Base-by-base conservation (phyloP, 441 rosid genomes). In the Corymbia calophylla region DNA sequence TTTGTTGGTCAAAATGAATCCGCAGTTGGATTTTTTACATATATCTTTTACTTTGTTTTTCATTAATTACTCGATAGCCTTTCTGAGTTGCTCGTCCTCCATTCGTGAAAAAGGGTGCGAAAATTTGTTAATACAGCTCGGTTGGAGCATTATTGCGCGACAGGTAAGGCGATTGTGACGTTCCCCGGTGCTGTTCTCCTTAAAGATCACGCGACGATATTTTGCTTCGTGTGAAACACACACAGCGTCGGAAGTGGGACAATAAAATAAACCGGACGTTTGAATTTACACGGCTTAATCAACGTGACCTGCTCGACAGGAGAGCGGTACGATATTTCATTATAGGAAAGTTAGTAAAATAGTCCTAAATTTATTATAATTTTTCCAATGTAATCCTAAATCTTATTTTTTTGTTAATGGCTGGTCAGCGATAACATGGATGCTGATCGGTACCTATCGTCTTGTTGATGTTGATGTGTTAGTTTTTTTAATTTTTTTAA, bases 291-390 rank as follows among this genome's bases (percentile, higher is more conserved):
- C 10, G 17, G 49, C 25, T 77, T 23, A 39, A 3, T 12, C n/a
- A 13, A 21, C 9, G 1, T 12, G 84, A 21, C 3, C 6, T 27
- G 66, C n/a, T 10, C 2, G n/a, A 9, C 1, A 4, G n/a, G n/a
- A 60, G 31, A 10, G 31, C 3, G 6, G 70, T 29, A 29, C 8
- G 3, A 29, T 17, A 62, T 62, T 29, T 62, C 17, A 13, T 15
- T 29, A 6, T 62, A 25, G n/a, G 44, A 39, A 39, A 39, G 5
- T 39, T 39, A 39, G 44, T 5, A 39, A 39, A 39, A 39, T 39
- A 3, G 44, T 39, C 44, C 44, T 39, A 39, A 39, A 39, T 39
- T 39, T 39, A 39, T 39, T 39, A 39, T 39, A 39, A 39, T 39
- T 39, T 39, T 39, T 39, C 44, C 44, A 39, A 5, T 39, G 5